phyloP scores from a whole-genome alignment of 495 filamentous ascomycete species.

The Terfezia boudieri region DNA sequence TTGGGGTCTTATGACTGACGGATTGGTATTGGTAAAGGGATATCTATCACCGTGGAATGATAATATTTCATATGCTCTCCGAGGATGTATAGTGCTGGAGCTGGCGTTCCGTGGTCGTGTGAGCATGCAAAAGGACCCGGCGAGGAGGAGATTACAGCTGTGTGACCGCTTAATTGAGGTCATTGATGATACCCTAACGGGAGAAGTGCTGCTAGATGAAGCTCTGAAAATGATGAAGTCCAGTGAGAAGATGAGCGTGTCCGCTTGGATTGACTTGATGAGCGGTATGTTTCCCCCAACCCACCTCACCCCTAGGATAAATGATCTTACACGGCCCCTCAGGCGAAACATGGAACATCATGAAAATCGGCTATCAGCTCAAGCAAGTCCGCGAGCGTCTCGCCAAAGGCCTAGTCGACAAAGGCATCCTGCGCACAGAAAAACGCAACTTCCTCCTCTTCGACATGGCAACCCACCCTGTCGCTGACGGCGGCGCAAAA shows the following conservation, averaged over 20 bases:
- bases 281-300: slow-evolving; percentile 44
- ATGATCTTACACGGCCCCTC: slow-evolving; percentile 11
- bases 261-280: slow-evolving; percentile 95
- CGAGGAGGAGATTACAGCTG: slow-evolving; percentile 73
- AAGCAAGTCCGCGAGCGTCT: slow-evolving; percentile 97
- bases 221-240: slow-evolving; percentile 99
- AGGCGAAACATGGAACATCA: slow-evolving; percentile 99
- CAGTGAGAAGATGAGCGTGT: slow-evolving; percentile 98
- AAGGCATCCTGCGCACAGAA: slow-evolving; percentile 92
- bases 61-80: slow-evolving; percentile 93
- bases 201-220: slow-evolving; percentile 93
- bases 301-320: neutral
- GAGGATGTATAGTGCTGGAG: slow-evolving; percentile 95
- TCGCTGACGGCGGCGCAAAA: slow-evolving; percentile 89
- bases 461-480: slow-evolving; percentile 99
- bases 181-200: slow-evolving; percentile 87
- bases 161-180: slow-evolving; percentile 89
- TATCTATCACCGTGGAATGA: slow-evolving; percentile 99
- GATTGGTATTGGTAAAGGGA: slow-evolving; percentile 30
- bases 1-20: neutral
- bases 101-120: slow-evolving; percentile 87
- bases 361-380: slow-evolving; percentile 99
- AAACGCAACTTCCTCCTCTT: slow-evolving; percentile 98
- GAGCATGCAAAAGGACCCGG: slow-evolving; percentile 95
- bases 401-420: slow-evolving; percentile 95